Evolutionary conservation across 2,329 filamentous ascomycete species (phyloP).

Genomic region (Botrytis galanthina): DNA sequence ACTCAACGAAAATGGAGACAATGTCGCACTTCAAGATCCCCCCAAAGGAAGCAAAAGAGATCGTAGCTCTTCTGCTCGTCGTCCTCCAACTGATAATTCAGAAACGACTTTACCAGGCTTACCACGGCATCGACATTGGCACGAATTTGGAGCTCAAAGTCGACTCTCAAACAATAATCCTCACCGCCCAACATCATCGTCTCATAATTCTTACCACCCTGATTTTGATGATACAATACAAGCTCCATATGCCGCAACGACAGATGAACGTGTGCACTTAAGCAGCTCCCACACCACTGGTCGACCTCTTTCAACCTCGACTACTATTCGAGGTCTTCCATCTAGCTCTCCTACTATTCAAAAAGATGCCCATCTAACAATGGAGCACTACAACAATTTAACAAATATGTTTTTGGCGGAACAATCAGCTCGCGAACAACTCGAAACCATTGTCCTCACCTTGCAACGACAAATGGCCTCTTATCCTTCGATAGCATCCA

Average conservation of each 20-base stretch:
- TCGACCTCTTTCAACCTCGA: slow-evolving; percentile 37
- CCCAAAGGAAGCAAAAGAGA: slow-evolving; percentile 25
- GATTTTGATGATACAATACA: slow-evolving; percentile 28
- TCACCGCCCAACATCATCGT: slow-evolving; percentile 33
- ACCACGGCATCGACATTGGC: slow-evolving; percentile 24
- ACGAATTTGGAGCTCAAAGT: slow-evolving; percentile 21
- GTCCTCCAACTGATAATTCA: slow-evolving; percentile 31
- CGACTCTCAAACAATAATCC: slow-evolving; percentile 29
- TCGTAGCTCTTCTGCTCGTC: slow-evolving; percentile 25
- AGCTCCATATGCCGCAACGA: slow-evolving; percentile 17
- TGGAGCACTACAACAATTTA: slow-evolving; percentile 51
- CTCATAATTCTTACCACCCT: slow-evolving; percentile 30
- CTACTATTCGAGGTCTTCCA: slow-evolving; percentile 35
- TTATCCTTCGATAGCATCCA: slow-evolving; percentile 15
- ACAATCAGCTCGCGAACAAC: slow-evolving; percentile 52
- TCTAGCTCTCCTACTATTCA: slow-evolving; percentile 34
- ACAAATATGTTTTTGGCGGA: slow-evolving; percentile 55
- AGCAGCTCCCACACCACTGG: slow-evolving; percentile 21
- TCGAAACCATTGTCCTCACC: slow-evolving; percentile 56
- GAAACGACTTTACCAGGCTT: slow-evolving; percentile 32
- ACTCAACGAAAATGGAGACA: slow-evolving; percentile 20
- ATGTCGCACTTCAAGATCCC: slow-evolving; percentile 32
- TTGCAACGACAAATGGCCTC: slow-evolving; percentile 40
- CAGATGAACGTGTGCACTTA: slow-evolving; percentile 18
- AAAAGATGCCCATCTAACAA: slow-evolving; percentile 36